Evolutionary conservation across 805 yeast species (phyloP), one percentile per base, ranked within the genome.

Genomic region (Phaffomyces opuntiae): DNA sequence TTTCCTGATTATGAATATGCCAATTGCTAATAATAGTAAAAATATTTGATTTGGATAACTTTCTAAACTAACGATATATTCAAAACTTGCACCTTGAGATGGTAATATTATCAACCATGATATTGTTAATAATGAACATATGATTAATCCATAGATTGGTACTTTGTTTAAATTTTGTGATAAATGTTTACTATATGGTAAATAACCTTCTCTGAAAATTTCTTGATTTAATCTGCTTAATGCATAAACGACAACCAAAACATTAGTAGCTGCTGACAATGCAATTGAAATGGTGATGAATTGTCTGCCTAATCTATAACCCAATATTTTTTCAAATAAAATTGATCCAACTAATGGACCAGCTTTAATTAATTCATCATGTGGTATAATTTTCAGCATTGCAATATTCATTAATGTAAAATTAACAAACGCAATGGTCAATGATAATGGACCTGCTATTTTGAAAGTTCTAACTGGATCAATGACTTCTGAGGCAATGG

Each of bases 141-240:
- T 43, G 1, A 65, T 33, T 26, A 80, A 59, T 0, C 81, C 65
- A 16, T 74, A 75, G 21, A 80, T 56, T 3, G 87, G 86, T 1
- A 83, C 77, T 19, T 74, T 75, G 47, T 60, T 81, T 68, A 72
- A 69, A 50, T 80, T 80, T 7, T 77, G 71, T 0, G 83, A 77
- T 73, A 80, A 65, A 31, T 65, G 51, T 21, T 53, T 56, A 4
- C 81, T 71, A 46, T 66, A 75, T 9, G 87, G 87, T 13, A 80
- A 55, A 46, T 69, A 76, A 0, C 86, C 86, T 53, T 80, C 85
- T 46, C 83, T 66, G 52, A 81, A 79, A 5, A 76, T 75, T 58
- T 80, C 86, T 56, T 81, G 87, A 50, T 77, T 77, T 66, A 77
- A 74, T 56, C 87, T 67, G 0, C 84, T 77, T 11, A 77, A 66